These are phyloP conservation scores for Xanthoconium stramineum DNA, from an alignment of 768 basidiomycete species.

Conservation along the genomic window DNA sequence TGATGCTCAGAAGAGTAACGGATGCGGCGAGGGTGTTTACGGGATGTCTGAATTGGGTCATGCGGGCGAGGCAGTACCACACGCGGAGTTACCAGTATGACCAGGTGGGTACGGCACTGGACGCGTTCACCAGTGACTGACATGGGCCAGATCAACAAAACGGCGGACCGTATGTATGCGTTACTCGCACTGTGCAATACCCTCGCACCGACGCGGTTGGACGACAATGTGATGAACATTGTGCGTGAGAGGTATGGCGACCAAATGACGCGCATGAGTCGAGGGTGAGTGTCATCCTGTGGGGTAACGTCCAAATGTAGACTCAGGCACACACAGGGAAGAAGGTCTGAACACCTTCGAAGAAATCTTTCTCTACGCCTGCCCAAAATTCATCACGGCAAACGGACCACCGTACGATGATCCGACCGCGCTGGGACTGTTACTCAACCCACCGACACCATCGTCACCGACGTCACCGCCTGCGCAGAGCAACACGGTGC, in stretches of 20 bases:
- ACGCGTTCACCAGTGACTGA: neutral
- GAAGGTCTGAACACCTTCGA: conserved; percentile 56
- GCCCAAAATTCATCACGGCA: conserved; percentile 95
- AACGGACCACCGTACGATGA: conserved; percentile 95
- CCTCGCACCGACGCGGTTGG: conserved; percentile 86
- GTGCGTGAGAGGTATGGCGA: conserved; percentile 95
- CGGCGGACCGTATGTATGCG: conserved; percentile 96
- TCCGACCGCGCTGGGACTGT: conserved; percentile 50
- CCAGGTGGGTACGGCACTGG: conserved; percentile 49
- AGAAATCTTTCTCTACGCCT: conserved; percentile 83
- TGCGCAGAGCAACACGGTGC: conserved; percentile 6
- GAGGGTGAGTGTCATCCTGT: conserved; percentile 54
- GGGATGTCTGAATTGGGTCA: conserved; percentile 90
- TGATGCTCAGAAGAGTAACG: conserved; percentile 90
- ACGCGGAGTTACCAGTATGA: conserved; percentile 96
- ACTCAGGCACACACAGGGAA: conserved; percentile 38
- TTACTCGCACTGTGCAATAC: conserved; percentile 92
- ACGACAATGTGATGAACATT: conserved; percentile 91
- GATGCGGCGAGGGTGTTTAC: conserved; percentile 95
- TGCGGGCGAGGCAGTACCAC: conserved; percentile 95
- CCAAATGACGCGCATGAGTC: conserved; percentile 80
- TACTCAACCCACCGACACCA: conserved; percentile 39
- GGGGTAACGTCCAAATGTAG: neutral
- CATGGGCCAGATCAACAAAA: conserved; percentile 80
- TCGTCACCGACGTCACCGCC: conserved; percentile 32